phyloP scores from a whole-genome alignment of 805 yeast species.

The Metschnikowia lunata region DNA sequence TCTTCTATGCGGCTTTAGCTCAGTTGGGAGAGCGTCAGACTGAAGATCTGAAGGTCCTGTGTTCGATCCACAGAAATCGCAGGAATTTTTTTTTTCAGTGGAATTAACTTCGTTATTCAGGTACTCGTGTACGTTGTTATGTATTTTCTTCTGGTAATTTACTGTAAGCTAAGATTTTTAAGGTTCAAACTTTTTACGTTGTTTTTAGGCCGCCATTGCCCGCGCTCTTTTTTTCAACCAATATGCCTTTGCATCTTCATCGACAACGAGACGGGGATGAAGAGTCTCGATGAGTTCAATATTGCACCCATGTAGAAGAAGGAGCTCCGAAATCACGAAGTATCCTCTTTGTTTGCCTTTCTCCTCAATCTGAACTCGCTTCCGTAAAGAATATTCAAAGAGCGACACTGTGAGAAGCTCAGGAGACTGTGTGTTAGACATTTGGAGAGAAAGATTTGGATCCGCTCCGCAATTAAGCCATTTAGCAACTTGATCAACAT shows the following conservation, averaged over 20 bases:
- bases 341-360: constrained; percentile 16
- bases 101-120: too few relatives aligned
- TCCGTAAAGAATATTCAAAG: constrained; percentile 51
- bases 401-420: constrained; percentile 24
- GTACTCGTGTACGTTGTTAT: not conserved
- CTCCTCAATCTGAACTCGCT: constrained; percentile 24
- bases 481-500: constrained; percentile 41
- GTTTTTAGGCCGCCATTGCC: constrained; percentile 1
- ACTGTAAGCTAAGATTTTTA: not conserved
- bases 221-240: constrained; percentile 42
- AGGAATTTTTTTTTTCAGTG: constrained; percentile 7
- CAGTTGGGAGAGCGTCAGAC: constrained; percentile 25
- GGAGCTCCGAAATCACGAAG: constrained; percentile 51
- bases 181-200: not conserved
- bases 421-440: constrained; percentile 16
- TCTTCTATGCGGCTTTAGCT: constrained; percentile 18
- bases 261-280: constrained; percentile 32
- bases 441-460: constrained; percentile 36
- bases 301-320: constrained; percentile 53
- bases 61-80: constrained; percentile 25
- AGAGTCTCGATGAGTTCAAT: constrained; percentile 31
- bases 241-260: constrained; percentile 46
- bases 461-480: constrained; percentile 48
- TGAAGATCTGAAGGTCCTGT: constrained; percentile 25
- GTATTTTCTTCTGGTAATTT: not conserved